phyloP scores from a whole-genome alignment of 441 rosid species.

The Capsella rubella region DNA sequence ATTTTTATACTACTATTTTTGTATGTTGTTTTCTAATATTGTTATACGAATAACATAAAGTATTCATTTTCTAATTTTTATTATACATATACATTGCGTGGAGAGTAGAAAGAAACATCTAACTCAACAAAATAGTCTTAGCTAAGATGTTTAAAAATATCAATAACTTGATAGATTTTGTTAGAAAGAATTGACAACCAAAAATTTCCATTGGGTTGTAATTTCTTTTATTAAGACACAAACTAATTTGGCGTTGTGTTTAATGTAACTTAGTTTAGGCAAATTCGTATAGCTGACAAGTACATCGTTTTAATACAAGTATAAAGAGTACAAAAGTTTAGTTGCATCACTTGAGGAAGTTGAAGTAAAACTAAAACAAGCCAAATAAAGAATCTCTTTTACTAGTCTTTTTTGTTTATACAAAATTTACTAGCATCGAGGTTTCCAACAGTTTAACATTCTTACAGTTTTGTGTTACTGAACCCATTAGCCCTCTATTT shows the following conservation, averaged over 20 bases:
- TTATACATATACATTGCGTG: slow-evolving; percentile 10
- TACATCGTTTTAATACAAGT: not conserved
- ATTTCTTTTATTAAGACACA: too few species aligned
- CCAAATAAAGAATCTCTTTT: not conserved
- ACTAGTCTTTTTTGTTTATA: not conserved
- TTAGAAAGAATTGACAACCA: not conserved
- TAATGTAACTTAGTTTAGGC: not conserved
- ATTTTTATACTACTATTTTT: not conserved
- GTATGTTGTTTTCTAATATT: not conserved
- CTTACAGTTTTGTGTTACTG: slow-evolving; percentile 2
- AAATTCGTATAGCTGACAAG: not conserved
- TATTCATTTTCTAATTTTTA: not conserved
- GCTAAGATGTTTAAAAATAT: not conserved
- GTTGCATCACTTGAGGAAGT: not conserved
- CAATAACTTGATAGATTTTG: not conserved
- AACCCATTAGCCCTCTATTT: not conserved
- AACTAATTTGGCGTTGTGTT: not conserved
- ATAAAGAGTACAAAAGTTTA: not conserved
- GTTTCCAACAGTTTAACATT: not conserved
- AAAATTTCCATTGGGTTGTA: too few species aligned
- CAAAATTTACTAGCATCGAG: not conserved
- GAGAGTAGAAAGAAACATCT: not conserved
- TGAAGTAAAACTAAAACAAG: not conserved
- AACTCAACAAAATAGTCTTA: not conserved
- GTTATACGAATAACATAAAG: slow-evolving; percentile 9